A percentile compares a stretch with the other conserved stretches of the same genome.
These are phyloP conservation scores for Lachnellula hyalina DNA, from an alignment of 2,329 filamentous ascomycete genomes.

Conservation along the genomic window DNA sequence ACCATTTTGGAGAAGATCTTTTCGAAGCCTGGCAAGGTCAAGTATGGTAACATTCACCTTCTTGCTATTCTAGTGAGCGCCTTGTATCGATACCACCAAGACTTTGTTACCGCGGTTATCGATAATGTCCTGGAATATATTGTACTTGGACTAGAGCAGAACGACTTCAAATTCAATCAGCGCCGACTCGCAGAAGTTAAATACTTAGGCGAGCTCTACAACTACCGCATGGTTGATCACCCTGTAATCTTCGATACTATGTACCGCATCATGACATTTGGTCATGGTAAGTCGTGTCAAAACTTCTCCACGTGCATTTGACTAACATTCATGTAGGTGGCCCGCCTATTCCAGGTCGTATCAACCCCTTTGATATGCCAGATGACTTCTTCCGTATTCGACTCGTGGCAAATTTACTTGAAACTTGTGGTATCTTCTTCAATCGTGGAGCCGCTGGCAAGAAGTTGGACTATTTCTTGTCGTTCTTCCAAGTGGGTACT, in stretches of 20 bases:
- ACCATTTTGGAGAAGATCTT: slow-evolving; percentile 70
- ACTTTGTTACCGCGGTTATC: slow-evolving; percentile 85
- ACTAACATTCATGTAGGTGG: slow-evolving; percentile 49
- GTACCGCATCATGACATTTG: slow-evolving; percentile 91
- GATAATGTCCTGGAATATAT: slow-evolving; percentile 89
- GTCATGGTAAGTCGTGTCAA: slow-evolving; percentile 49
- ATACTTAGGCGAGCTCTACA: slow-evolving; percentile 93
- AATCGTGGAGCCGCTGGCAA: slow-evolving; percentile 90
- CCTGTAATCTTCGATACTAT: slow-evolving; percentile 91
- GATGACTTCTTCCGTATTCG: slow-evolving; percentile 97
- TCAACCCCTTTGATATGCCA: slow-evolving; percentile 75
- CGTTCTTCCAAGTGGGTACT: slow-evolving; percentile 71
- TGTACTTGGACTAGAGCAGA: slow-evolving; percentile 81
- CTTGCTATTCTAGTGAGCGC: slow-evolving; percentile 85
- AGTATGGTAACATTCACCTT: slow-evolving; percentile 93
- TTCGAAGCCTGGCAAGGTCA: slow-evolving; percentile 93
- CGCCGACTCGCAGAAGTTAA: slow-evolving; percentile 92
- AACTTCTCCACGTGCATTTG: neutral
- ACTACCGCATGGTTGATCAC: slow-evolving; percentile 94
- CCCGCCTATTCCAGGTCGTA: slow-evolving; percentile 70
- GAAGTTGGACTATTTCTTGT: slow-evolving; percentile 95
- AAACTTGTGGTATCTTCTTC: slow-evolving; percentile 95
- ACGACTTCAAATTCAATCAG: slow-evolving; percentile 97
- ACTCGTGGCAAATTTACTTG: slow-evolving; percentile 79
- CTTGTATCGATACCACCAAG: slow-evolving; percentile 84